Percentiles rank a stretch among this genome's conserved stretches.
Evolutionary conservation across 257 asterid genomes (phyloP).

Genomic region (Ilex asprella): DNA sequence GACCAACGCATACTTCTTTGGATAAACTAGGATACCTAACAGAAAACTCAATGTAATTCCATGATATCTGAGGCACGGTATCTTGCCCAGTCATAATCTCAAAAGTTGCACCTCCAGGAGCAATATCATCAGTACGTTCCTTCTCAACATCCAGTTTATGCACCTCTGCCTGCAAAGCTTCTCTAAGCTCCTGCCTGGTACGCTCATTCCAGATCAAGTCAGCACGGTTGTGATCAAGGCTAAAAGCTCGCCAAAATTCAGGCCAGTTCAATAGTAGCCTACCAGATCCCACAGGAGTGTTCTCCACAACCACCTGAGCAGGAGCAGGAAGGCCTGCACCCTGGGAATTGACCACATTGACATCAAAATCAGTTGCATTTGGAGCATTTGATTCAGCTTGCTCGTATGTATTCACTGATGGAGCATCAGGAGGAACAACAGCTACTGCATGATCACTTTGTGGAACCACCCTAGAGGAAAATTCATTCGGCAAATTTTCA

Average conservation of each 20-base stretch:
- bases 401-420: constrained; percentile 31
- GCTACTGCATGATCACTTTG: constrained; percentile 42
- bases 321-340: constrained; percentile 72
- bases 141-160: constrained; percentile 92
- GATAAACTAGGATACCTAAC: constrained; percentile 94
- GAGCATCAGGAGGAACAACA: constrained; percentile 33
- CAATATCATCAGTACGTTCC: constrained; percentile 92
- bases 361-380: constrained; percentile 37
- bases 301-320: constrained; percentile 90
- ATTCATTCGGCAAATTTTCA: constrained; percentile 35
- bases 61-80: constrained; percentile 72
- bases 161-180: constrained; percentile 94
- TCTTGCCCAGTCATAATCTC: constrained; percentile 56
- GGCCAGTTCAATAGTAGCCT: constrained; percentile 93
- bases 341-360: constrained; percentile 39
- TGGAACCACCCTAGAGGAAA: constrained; percentile 31
- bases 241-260: constrained; percentile 94
- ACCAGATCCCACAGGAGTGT: constrained; percentile 92
- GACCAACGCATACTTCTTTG: constrained; percentile 99
- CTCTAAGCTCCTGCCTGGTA: constrained; percentile 91
- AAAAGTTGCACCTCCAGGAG: constrained; percentile 63
- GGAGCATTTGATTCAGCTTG: constrained; percentile 40
- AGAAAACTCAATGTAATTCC: constrained; percentile 92
- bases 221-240: constrained; percentile 95
- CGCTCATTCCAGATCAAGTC: constrained; percentile 99